phyloP scores from a whole-genome alignment of 306 rosid genomes.

The Vachellia collinsii region DNA sequence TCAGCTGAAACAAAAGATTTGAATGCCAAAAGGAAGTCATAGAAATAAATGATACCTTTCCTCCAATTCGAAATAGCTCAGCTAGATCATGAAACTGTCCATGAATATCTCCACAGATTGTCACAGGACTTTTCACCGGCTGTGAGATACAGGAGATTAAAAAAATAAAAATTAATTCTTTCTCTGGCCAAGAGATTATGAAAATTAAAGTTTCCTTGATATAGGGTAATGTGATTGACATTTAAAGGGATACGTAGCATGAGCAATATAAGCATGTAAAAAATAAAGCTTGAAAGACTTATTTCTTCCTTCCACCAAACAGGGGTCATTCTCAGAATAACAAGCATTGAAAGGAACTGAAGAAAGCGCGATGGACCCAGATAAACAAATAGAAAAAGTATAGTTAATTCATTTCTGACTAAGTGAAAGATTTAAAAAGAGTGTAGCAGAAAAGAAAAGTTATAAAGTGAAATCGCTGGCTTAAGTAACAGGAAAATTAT shows the following conservation, averaged over 20 bases:
- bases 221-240: conserved; percentile 12
- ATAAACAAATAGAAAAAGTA: conserved; percentile 1
- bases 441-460: conserved; percentile 14
- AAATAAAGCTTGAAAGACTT: conserved; percentile 16
- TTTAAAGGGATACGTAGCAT: background rate
- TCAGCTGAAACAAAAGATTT: conserved; percentile 46
- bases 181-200: conserved; percentile 16
- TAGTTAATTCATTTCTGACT: conserved; percentile 8
- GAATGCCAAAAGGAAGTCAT: conserved; percentile 41
- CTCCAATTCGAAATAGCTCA: conserved; percentile 97
- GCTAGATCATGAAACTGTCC: conserved; percentile 99
- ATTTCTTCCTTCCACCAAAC: conserved; percentile 27
- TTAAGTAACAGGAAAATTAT: conserved; percentile 27
- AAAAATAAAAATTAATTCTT: conserved; percentile 37
- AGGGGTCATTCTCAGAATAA: background rate
- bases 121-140: conserved; percentile 99
- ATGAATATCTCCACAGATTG: conserved; percentile 98
- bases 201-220: conserved; percentile 16
- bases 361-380: conserved; percentile 6
- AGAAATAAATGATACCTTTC: conserved; percentile 78
- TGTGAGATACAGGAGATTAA: conserved; percentile 56
- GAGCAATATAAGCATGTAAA: conserved; percentile 3
- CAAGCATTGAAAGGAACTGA: background rate
- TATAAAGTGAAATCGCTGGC: conserved; percentile 27
- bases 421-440: conserved; percentile 2